phyloP scores from a whole-genome alignment of 495 filamentous ascomycete genomes.

The Aspergillus campestris region DNA sequence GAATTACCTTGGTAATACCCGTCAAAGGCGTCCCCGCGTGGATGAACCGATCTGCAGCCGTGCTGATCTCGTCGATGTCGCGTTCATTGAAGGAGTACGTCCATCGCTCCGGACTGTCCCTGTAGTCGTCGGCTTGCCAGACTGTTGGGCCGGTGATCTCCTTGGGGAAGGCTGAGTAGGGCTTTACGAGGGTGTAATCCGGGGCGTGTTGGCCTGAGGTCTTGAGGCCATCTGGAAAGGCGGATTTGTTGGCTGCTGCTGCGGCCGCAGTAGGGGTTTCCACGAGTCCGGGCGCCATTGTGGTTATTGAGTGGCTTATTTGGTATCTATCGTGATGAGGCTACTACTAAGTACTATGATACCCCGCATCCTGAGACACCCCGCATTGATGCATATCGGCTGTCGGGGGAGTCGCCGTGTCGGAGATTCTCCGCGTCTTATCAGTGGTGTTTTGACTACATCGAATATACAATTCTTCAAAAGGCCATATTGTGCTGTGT shows the following conservation, averaged over 20 bases:
- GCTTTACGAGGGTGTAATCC: constrained; percentile 52
- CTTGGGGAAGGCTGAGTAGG: constrained; percentile 67
- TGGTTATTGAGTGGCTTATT: no score
- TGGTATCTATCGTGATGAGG: no score
- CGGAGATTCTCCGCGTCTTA: no score
- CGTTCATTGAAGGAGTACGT: constrained; percentile 57
- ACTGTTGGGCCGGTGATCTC: constrained; percentile 67
- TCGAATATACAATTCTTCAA: no score
- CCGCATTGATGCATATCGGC: no score
- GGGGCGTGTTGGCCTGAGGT: constrained; percentile 79
- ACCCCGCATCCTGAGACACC: no score
- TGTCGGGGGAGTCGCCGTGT: no score
- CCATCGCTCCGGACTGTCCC: constrained; percentile 64
- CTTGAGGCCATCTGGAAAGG: constrained; percentile 51
- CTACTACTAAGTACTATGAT: no score
- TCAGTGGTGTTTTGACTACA: no score
- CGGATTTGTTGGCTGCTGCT: constrained; percentile 17
- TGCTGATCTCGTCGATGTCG: constrained; percentile 61
- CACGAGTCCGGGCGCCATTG: constrained; percentile 4
- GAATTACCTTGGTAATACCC: constrained; percentile 59
- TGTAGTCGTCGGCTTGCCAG: constrained; percentile 69
- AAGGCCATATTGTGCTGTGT: no score
- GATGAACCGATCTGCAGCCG: constrained; percentile 61
- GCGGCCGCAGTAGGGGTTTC: constrained; percentile 28
- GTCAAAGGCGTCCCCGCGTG: constrained; percentile 53